phyloP scores from a whole-genome alignment of 2,329 filamentous ascomycete species.

The Metarhizium humberi region DNA sequence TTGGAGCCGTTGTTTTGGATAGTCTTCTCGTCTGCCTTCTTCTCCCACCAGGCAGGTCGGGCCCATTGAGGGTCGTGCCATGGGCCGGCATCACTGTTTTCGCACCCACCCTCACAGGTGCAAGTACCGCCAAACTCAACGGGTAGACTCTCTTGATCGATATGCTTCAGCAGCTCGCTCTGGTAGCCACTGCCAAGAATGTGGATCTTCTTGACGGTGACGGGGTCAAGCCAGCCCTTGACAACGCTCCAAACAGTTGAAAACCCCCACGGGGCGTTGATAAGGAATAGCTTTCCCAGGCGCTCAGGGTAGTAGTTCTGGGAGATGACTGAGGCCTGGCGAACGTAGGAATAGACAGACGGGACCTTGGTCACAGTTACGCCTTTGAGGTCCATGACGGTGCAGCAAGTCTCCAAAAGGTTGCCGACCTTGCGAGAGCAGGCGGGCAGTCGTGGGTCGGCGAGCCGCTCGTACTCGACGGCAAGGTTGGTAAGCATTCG shows the following conservation, averaged over 20 bases:
- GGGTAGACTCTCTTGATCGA: constrained; percentile 84
- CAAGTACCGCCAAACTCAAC: constrained; percentile 78
- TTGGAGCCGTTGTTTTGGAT: constrained; percentile 32
- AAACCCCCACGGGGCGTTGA: constrained; percentile 98
- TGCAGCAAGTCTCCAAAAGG: constrained; percentile 95
- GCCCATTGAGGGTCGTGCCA: constrained; percentile 66
- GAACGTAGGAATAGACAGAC: constrained; percentile 82
- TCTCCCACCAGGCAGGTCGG: constrained; percentile 55
- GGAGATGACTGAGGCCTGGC: constrained; percentile 75
- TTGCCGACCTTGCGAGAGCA: constrained; percentile 86
- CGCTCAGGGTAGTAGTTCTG: constrained; percentile 99
- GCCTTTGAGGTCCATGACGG: constrained; percentile 95
- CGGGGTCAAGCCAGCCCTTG: constrained; percentile 92
- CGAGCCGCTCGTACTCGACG: constrained; percentile 93
- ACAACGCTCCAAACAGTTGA: constrained; percentile 74
- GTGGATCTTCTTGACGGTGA: constrained; percentile 94
- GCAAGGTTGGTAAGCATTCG: constrained; percentile 96
- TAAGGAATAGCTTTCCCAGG: constrained; percentile 89
- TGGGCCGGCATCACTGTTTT: constrained; percentile 80
- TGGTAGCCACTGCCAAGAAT: constrained; percentile 76
- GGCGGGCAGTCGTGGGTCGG: constrained; percentile 86
- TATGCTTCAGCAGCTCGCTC: constrained; percentile 72
- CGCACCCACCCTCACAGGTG: constrained; percentile 72
- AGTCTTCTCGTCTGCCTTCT: constrained; percentile 27
- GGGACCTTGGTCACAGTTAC: constrained; percentile 74